Conservation (phyloP, 495 filamentous ascomycete species). For the Aspergillus cavernicola region DNA sequence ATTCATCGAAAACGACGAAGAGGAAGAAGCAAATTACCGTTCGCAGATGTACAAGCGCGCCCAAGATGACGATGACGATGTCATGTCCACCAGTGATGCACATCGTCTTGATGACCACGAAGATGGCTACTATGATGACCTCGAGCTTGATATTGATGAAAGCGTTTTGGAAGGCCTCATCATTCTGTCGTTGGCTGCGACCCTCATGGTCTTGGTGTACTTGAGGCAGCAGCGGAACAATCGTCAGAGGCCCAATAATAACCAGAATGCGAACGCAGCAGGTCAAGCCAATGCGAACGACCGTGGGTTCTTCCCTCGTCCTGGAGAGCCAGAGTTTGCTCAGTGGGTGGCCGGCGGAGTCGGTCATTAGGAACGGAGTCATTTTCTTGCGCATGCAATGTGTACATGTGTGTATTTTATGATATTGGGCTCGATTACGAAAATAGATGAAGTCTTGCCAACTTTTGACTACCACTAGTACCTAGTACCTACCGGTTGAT, state of each 20-base stretch:
- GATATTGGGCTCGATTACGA: slow-evolving; percentile 2
- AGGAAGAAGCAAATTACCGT: slow-evolving; percentile 41
- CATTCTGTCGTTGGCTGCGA: slow-evolving; percentile 72
- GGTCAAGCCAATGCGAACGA: slow-evolving; percentile 43
- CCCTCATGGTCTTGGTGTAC: slow-evolving; percentile 73
- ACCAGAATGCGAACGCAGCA: slow-evolving; percentile 32
- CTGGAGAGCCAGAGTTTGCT: slow-evolving; percentile 65
- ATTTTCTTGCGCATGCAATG: background rate
- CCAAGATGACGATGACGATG: slow-evolving; percentile 53
- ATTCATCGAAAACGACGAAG: slow-evolving; percentile 71
- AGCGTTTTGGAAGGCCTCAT: slow-evolving; percentile 78
- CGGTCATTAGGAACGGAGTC: slow-evolving; percentile 55
- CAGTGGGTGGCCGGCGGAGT: slow-evolving; percentile 75
- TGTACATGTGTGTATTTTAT: slow-evolving; percentile 18
- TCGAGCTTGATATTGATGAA: slow-evolving; percentile 63
- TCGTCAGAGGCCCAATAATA: slow-evolving; percentile 47
- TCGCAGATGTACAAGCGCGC: slow-evolving; percentile 55
- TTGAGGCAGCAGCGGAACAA: slow-evolving; percentile 73
- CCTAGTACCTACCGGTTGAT: background rate
- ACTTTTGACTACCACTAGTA: background rate
- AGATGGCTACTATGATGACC: slow-evolving; percentile 64
- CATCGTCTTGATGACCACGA: slow-evolving; percentile 48
- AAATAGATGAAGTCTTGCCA: slow-evolving; percentile 1
- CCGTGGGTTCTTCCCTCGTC: slow-evolving; percentile 67
- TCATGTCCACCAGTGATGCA: slow-evolving; percentile 46